Conservation (phyloP, 805 yeast genomes). For the Lipomyces yamadae region DNA sequence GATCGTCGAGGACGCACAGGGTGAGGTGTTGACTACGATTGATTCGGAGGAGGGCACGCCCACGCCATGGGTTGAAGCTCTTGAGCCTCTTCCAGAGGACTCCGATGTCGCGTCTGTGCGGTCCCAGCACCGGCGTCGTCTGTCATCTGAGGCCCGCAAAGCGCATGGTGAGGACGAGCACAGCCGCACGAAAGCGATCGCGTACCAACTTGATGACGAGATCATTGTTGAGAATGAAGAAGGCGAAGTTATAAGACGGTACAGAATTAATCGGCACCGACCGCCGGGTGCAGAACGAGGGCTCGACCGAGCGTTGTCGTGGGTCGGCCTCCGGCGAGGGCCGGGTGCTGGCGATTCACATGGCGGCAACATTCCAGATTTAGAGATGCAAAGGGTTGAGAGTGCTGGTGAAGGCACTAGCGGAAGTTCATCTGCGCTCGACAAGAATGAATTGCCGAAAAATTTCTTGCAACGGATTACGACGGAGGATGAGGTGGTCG, state of each 20-base stretch:
- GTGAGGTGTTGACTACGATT: slow-evolving; percentile 66
- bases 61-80: slow-evolving; percentile 22
- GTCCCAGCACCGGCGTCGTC: slow-evolving; percentile 5
- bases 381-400: slow-evolving; percentile 31
- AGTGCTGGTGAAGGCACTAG: slow-evolving; percentile 10
- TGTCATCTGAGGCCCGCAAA: neutral
- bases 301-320: slow-evolving; percentile 54
- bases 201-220: slow-evolving; percentile 77
- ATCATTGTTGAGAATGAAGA: slow-evolving; percentile 87
- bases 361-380: slow-evolving; percentile 4
- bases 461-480: slow-evolving; percentile 34
- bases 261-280: slow-evolving; percentile 66
- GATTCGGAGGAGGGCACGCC: slow-evolving; percentile 36
- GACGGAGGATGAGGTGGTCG: slow-evolving; percentile 40
- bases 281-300: slow-evolving; percentile 24
- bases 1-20: slow-evolving; percentile 80
- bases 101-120: neutral
- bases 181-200: slow-evolving; percentile 54
- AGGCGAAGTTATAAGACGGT: slow-evolving; percentile 88
- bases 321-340: slow-evolving; percentile 56
- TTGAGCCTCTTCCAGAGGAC: neutral
- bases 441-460: slow-evolving; percentile 35
- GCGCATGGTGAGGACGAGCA: neutral
- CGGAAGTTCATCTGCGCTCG: slow-evolving; percentile 28
- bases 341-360: slow-evolving; percentile 11